These are phyloP conservation scores for Silybum marianum DNA, from an alignment of 129 eudicot species.

Conservation along the genomic window DNA sequence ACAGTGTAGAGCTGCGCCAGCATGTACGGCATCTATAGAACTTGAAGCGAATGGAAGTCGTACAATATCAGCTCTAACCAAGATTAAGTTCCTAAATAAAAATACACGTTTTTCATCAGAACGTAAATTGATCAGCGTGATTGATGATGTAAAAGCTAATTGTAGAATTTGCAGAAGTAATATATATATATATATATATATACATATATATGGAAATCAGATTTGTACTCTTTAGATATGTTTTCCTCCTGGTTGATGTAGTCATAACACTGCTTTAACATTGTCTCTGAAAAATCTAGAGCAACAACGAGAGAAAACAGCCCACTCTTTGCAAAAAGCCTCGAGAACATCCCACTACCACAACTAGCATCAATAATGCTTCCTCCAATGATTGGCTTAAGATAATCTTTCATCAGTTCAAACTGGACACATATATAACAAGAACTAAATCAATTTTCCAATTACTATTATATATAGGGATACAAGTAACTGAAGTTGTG, in stretches of 20 bases:
- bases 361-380: constrained; percentile 93
- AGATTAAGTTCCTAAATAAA: constrained; percentile 60
- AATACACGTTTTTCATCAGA: constrained; percentile 26
- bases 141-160: background rate
- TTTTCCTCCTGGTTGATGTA: constrained; percentile 71
- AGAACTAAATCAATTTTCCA: background rate
- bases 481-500: no score
- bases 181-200: constrained; percentile 1
- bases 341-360: constrained; percentile 84
- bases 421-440: constrained; percentile 49
- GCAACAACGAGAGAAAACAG: constrained; percentile 81
- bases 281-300: constrained; percentile 80
- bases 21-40: constrained; percentile 89
- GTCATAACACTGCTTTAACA: constrained; percentile 72
- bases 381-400: constrained; percentile 80
- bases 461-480: background rate
- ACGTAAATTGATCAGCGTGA: background rate
- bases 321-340: constrained; percentile 86
- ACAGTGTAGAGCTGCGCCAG: constrained; percentile 99
- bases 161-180: background rate
- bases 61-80: constrained; percentile 95
- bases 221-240: constrained; percentile 74
- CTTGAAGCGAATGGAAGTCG: constrained; percentile 87
- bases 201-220: background rate
- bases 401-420: constrained; percentile 78